Base-by-base conservation (phyloP, 108 stramenopile species). In the Chaetoceros muelleri region DNA sequence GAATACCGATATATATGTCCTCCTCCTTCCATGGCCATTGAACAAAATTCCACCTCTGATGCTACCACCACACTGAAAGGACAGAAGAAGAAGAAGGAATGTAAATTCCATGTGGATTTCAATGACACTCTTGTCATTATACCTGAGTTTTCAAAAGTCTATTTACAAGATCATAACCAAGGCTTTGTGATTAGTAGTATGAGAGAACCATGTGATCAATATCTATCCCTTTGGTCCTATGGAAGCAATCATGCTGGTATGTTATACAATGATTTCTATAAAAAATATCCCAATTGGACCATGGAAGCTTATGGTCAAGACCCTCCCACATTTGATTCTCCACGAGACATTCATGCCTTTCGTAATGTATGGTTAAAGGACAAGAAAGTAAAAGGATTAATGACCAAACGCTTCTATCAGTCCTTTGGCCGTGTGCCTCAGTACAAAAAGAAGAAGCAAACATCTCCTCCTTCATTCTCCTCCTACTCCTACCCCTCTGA, bases 211-310 rank as follows among this genome's bases (percentile, higher is more conserved):
- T 57, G 57, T 46, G 44, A 45, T 57, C 57, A 57, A 2, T 57
- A 57, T 57, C 24, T 57, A 46, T 57, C 57, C 23, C 24, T 57
- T 24, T 57, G 57, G 57, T 28, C 57, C 16, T 57, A 22, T 57
- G 57, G 57, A 24, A 25, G 24, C 23, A 1, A 28, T 31, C 22
- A 21, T 10, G 21, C n/a, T 2, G 57, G 57, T n/a, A 2, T 17
- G 8, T 57, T 57, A 1, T 22, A 23, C n/a, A 45, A 7, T 23
- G 1, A 45, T 22, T 21, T 44, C 24, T 13, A 13, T 5, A 40
- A 13, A 10, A 40, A 40, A 40, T 13, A 13, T 10, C 13, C 5
- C 34, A 40, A 40, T 40, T 40, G 34, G 34, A 13, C 13, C 8
- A 10, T 10, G 5, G 24, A 53, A 26, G 52, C 24, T 21, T 44